phyloP scores from a whole-genome alignment of 768 basidiomycete genomes.

The Pleurotus sapidus region DNA sequence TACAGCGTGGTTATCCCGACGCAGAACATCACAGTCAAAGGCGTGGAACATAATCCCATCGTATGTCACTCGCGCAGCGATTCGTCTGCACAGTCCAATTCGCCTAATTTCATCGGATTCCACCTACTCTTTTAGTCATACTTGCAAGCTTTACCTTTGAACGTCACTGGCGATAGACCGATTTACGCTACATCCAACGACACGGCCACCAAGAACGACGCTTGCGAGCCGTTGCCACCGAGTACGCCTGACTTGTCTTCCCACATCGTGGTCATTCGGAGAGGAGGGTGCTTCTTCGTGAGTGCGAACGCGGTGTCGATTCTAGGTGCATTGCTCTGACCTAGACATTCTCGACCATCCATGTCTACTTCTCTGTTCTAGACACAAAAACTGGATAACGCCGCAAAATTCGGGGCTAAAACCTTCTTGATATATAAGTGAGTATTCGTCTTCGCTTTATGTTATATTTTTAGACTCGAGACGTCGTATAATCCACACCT shows the following conservation, averaged over 20 bases:
- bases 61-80: conserved; percentile 6
- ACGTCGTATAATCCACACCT: neutral
- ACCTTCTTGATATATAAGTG: conserved; percentile 54
- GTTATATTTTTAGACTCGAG: neutral
- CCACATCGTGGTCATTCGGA: conserved; percentile 53
- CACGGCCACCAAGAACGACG: conserved; percentile 50
- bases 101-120: neutral
- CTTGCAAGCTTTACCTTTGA: conserved; percentile 46
- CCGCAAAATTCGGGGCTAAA: conserved; percentile 50
- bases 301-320: conserved; percentile 12
- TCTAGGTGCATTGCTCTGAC: too few species aligned
- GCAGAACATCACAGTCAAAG: conserved; percentile 52
- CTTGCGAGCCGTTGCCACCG: conserved; percentile 54
- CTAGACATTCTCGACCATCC: too few species aligned
- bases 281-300: conserved; percentile 58
- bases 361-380: conserved; percentile 11
- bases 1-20: conserved; percentile 51
- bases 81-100: neutral
- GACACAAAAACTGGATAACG: conserved; percentile 51
- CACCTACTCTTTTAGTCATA: conserved; percentile 31
- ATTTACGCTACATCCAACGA: conserved; percentile 60
- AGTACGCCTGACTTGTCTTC: conserved; percentile 50
- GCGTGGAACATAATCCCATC: conserved; percentile 45
- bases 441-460: conserved; percentile 13
- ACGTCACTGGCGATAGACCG: conserved; percentile 41